Conservation (phyloP, 306 rosid genomes). For the Oemleria cerasiformis region DNA sequence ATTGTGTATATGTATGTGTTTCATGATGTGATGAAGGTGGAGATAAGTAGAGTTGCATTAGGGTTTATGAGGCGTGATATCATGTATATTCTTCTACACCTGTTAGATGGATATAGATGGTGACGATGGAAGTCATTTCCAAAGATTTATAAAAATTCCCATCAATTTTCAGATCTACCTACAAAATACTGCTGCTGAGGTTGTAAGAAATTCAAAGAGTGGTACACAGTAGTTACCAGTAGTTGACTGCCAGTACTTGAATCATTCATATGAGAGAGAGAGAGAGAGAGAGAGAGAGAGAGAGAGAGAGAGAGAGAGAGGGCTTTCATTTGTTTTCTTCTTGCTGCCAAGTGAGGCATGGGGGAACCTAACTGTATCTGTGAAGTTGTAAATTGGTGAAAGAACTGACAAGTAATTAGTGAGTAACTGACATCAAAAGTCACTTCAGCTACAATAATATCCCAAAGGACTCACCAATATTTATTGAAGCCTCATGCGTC, state of each 20-base stretch:
- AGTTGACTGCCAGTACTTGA: conserved; percentile 40
- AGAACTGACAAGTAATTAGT: conserved; percentile 42
- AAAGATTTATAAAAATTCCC: neutral
- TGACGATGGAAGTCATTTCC: neutral
- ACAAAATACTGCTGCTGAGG: neutral
- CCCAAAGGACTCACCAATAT: neutral
- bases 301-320: neutral
- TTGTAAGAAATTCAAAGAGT: neutral
- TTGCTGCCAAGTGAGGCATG: neutral
- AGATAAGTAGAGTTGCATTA: neutral
- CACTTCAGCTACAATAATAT: conserved; percentile 43
- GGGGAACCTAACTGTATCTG: conserved; percentile 33
- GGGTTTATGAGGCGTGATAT: conserved; percentile 4
- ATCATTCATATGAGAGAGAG: conserved; percentile 4
- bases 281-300: conserved; percentile 4
- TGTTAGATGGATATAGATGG: conserved; percentile 5
- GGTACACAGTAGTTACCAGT: conserved; percentile 20
- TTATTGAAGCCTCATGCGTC: neutral
- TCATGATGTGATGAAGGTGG: neutral
- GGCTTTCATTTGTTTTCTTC: neutral
- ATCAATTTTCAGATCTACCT: neutral
- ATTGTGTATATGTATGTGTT: neutral
- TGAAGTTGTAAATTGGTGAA: conserved; percentile 36
- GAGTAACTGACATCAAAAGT: conserved; percentile 28
- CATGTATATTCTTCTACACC: neutral